Conservation (phyloP, 768 basidiomycete genomes). For the Podaxis sp. region DNA sequence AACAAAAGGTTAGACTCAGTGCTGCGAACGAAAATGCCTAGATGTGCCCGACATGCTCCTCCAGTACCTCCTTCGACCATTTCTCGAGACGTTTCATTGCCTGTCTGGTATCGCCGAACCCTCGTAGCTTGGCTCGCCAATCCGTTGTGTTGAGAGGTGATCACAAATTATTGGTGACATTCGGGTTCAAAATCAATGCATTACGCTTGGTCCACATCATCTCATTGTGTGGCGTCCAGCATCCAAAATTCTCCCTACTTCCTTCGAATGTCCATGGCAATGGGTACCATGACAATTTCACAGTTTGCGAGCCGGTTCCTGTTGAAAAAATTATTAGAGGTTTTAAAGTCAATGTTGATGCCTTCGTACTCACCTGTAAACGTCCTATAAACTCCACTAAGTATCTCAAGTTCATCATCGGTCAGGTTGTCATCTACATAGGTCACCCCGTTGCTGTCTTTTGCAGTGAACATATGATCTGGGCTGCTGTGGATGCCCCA, state of each 20-base stretch:
- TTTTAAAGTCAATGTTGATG: no score
- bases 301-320: background rate
- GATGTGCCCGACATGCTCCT: background rate
- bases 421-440: slow-evolving; percentile 1
- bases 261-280: background rate
- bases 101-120: background rate
- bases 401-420: background rate
- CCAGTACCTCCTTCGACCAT: background rate
- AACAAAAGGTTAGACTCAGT: no score
- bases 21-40: no score
- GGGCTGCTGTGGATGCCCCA: background rate
- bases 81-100: background rate
- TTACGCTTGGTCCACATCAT: background rate
- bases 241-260: background rate
- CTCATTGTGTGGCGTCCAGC: background rate
- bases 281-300: background rate
- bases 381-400: background rate
- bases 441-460: background rate
- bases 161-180: background rate
- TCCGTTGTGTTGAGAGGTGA: background rate
- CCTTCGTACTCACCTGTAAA: background rate
- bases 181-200: background rate
- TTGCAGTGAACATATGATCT: background rate
- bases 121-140: background rate
- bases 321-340: no score